Percentiles rank a stretch among this genome's conserved stretches.
These are phyloP conservation scores for Lyophyllum decastes DNA, from an alignment of 768 basidiomycete species.

Conservation along the genomic window DNA sequence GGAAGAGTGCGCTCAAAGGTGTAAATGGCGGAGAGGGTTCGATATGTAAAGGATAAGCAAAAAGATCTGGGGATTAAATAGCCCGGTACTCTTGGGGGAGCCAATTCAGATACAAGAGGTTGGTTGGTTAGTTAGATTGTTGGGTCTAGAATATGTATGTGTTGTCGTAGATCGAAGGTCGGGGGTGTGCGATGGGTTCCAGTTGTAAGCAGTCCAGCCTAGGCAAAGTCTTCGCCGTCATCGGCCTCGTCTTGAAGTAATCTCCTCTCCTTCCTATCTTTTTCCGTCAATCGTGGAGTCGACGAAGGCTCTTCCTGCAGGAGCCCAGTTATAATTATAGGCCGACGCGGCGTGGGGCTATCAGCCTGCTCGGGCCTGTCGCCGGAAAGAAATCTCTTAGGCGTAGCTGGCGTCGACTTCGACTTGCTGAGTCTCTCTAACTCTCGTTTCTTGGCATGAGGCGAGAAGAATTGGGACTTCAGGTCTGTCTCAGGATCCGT, in stretches of 20 bases:
- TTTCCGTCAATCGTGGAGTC: conserved; percentile 22
- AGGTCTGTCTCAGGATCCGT: conserved; percentile 22
- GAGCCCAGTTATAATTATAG: conserved; percentile 16
- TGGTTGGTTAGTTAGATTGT: neutral
- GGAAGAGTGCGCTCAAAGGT: neutral
- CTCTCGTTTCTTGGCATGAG: conserved; percentile 21
- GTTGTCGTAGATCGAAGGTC: neutral
- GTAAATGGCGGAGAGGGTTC: neutral
- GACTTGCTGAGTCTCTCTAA: conserved; percentile 22
- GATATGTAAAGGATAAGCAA: neutral
- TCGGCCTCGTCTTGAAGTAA: conserved; percentile 39
- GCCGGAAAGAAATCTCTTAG: conserved; percentile 17
- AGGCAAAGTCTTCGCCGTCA: conserved; percentile 6
- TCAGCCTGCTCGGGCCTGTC: conserved; percentile 6
- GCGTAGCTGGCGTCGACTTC: conserved; percentile 26
- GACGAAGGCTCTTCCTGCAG: conserved; percentile 10
- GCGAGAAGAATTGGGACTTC: conserved; percentile 21
- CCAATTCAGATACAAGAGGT: conserved; percentile 1
- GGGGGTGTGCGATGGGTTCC: neutral
- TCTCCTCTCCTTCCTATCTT: conserved; percentile 28
- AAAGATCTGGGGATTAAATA: neutral
- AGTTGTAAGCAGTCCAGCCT: neutral
- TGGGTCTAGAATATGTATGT: neutral
- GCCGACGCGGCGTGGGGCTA: conserved; percentile 29
- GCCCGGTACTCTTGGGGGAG: neutral